Percentiles rank a stretch among this genome's conserved stretches.
Conservation (phyloP, 768 basidiomycete species). For the Leccinum incarnatum region DNA sequence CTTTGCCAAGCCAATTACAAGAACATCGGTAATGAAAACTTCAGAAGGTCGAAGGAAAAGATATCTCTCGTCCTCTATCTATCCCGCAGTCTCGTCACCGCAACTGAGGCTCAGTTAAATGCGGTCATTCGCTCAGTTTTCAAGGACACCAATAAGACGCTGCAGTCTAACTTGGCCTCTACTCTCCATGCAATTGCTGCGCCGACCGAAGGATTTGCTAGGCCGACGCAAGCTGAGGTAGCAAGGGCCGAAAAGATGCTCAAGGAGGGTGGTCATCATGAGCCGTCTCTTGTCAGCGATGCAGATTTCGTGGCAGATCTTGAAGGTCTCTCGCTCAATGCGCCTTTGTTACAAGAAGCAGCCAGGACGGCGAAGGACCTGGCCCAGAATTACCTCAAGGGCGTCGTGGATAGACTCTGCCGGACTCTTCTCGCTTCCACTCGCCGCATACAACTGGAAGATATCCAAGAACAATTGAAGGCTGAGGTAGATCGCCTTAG, state of each 20-base stretch:
- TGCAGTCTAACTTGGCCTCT: slow-evolving; percentile 13
- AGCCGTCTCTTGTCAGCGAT: slow-evolving; percentile 21
- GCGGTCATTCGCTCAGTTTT: slow-evolving; percentile 14
- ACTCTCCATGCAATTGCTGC: slow-evolving; percentile 15
- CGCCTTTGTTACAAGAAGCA: slow-evolving; percentile 19
- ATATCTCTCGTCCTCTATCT: slow-evolving; percentile 20
- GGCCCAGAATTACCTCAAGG: slow-evolving; percentile 20
- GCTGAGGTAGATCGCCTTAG: slow-evolving; percentile 9
- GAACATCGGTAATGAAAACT: slow-evolving; percentile 15
- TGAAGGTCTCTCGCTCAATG: slow-evolving; percentile 8
- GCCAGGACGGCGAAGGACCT: slow-evolving; percentile 11
- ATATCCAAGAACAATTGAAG: slow-evolving; percentile 12
- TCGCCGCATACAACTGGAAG: slow-evolving; percentile 19
- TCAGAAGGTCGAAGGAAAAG: slow-evolving; percentile 24
- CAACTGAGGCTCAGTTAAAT: slow-evolving; percentile 12
- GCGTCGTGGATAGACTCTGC: slow-evolving; percentile 18
- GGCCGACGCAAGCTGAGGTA: slow-evolving; percentile 11
- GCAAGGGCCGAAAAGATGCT: slow-evolving; percentile 19
- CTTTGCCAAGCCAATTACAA: slow-evolving; percentile 14
- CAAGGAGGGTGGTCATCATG: slow-evolving; percentile 18
- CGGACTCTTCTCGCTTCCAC: slow-evolving; percentile 9
- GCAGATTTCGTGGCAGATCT: slow-evolving; percentile 24
- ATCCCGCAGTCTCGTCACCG: slow-evolving; percentile 12
- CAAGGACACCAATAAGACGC: slow-evolving; percentile 13
- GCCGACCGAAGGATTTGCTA: background rate